A percentile compares a stretch with the other conserved stretches of the same genome.
phyloP scores from a whole-genome alignment of 2,329 filamentous ascomycete genomes.

The Dactylonectria estremocensis region DNA sequence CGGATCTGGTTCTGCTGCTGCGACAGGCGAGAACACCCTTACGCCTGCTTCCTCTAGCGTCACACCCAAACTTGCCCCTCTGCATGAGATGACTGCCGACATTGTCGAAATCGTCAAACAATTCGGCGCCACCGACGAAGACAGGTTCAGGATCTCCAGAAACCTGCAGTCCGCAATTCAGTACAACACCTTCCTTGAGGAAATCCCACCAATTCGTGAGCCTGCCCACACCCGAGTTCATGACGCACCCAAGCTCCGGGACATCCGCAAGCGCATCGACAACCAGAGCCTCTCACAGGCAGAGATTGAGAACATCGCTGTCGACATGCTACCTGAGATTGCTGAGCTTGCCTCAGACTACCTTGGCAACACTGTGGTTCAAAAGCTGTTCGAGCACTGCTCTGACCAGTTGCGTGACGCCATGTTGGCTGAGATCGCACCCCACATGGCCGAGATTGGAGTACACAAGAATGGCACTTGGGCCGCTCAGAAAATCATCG shows the following conservation, averaged over 20 bases:
- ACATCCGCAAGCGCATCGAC: conserved; percentile 97
- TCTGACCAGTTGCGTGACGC: conserved; percentile 91
- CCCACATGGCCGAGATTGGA: conserved; percentile 95
- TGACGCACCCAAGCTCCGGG: conserved; percentile 93
- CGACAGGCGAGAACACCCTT: conserved; percentile 56
- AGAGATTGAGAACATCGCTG: conserved; percentile 93
- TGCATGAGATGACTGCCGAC: conserved; percentile 85
- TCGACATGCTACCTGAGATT: conserved; percentile 96
- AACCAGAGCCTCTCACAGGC: conserved; percentile 88
- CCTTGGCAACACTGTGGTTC: conserved; percentile 98
- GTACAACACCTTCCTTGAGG: conserved; percentile 80
- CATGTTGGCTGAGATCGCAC: conserved; percentile 90
- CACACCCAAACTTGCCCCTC: conserved; percentile 77
- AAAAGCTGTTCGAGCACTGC: conserved; percentile 98
- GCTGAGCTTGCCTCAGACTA: conserved; percentile 96
- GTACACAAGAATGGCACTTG: conserved; percentile 99
- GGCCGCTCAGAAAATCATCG: conserved; percentile 99
- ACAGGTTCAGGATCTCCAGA: conserved; percentile 78
- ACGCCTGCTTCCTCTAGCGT: conserved; percentile 51
- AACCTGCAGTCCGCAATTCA: conserved; percentile 84
- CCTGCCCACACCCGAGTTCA: conserved; percentile 90
- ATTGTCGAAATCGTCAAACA: conserved; percentile 90
- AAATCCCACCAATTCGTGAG: conserved; percentile 92
- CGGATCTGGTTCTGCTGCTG: conserved; percentile 46
- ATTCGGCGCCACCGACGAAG: conserved; percentile 88